Conservation (phyloP, 116 monocot genomes). For the Dioscorea cayenensis region DNA sequence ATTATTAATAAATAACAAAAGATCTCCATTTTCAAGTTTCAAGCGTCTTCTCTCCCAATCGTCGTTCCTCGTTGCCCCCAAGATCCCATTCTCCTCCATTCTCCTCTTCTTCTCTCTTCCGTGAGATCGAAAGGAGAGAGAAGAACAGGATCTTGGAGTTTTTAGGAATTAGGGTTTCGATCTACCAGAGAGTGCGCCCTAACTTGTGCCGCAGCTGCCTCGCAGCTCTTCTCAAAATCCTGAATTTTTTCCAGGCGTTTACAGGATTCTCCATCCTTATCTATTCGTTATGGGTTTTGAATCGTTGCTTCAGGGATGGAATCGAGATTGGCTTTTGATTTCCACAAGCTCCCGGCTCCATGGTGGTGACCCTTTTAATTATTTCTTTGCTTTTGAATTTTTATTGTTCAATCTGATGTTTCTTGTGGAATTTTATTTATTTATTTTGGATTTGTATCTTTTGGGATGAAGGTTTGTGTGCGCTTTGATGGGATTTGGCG, state of each 20-base stretch:
- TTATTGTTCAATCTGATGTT: background rate
- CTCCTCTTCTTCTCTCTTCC: background rate
- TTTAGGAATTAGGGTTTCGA: background rate
- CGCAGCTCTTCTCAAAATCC: conserved; percentile 42
- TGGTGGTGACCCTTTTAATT: conserved; percentile 27
- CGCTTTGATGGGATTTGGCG: conserved; percentile 46
- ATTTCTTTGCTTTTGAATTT: background rate
- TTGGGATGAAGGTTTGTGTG: conserved; percentile 39
- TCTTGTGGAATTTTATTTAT: background rate
- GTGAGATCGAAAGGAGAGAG: background rate
- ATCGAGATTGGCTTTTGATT: conserved; percentile 7
- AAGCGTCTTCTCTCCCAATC: background rate
- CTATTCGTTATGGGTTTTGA: conserved; percentile 61
- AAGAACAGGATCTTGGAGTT: background rate
- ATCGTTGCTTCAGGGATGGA: conserved; percentile 19
- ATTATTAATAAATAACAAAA: too few relatives aligned
- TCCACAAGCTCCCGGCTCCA: conserved; percentile 33
- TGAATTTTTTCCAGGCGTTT: conserved; percentile 70
- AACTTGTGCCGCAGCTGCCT: conserved; percentile 39
- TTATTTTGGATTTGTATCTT: background rate
- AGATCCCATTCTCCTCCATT: background rate
- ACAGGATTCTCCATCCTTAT: conserved; percentile 47
- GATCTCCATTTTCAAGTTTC: too few relatives aligned
- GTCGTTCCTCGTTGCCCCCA: background rate
- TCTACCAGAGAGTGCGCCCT: conserved; percentile 11